Conservation (phyloP, 495 filamentous ascomycete genomes). For the Talaromyces liani region DNA sequence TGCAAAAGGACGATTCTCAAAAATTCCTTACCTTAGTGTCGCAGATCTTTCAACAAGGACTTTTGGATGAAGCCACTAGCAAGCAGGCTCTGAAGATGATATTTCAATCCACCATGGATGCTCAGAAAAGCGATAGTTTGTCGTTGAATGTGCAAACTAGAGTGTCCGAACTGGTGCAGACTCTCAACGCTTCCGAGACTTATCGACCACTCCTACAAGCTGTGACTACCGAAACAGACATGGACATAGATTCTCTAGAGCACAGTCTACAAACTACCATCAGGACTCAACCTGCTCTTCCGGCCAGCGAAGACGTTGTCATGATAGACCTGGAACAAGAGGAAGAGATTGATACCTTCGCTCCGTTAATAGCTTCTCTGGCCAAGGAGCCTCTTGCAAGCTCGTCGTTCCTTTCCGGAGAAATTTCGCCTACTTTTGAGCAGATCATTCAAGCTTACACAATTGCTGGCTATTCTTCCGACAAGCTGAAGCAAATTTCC, state of each 20-base stretch:
- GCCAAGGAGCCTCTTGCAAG: constrained; percentile 19
- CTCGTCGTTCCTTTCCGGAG: constrained; percentile 29
- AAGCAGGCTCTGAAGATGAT: constrained; percentile 55
- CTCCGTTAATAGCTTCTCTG: constrained; percentile 29
- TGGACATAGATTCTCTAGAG: constrained; percentile 64
- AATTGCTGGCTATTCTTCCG: constrained; percentile 41
- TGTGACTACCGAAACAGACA: constrained; percentile 49
- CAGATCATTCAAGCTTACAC: constrained; percentile 59
- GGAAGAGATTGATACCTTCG: constrained; percentile 28
- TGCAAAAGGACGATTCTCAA: constrained; percentile 43
- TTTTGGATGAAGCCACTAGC: constrained; percentile 55
- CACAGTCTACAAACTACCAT: constrained; percentile 61
- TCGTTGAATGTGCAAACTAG: constrained; percentile 48
- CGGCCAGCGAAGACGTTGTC: constrained; percentile 40
- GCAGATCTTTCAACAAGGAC: constrained; percentile 49
- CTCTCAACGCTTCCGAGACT: constrained; percentile 44
- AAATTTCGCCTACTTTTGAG: constrained; percentile 35
- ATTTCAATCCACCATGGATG: constrained; percentile 34
- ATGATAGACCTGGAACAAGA: constrained; percentile 39
- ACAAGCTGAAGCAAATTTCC: constrained; percentile 49
- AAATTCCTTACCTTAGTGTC: constrained; percentile 37
- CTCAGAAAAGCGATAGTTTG: constrained; percentile 28
- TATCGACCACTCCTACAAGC: constrained; percentile 52
- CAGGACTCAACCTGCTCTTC: constrained; percentile 32
- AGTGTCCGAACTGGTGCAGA: constrained; percentile 55